Evolutionary conservation across 148 eudicot genomes (phyloP).

Genomic region (Diospyros lotus): DNA sequence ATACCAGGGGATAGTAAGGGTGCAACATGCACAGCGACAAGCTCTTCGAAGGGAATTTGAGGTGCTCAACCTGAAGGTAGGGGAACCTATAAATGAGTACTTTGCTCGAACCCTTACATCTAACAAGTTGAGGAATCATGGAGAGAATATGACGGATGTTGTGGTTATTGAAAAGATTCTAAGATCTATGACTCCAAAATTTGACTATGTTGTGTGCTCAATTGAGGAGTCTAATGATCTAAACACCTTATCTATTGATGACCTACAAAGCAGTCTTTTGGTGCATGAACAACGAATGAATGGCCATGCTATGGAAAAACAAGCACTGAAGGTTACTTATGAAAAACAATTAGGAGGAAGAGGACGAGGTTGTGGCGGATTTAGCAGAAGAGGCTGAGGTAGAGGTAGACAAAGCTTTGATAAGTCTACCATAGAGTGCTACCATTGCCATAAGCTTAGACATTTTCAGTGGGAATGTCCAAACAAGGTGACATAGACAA

Average conservation of each 20-base stretch:
- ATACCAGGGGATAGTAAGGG: background rate
- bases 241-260: background rate
- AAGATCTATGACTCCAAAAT: conserved; percentile 5
- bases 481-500: background rate
- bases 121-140: background rate
- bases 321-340: background rate
- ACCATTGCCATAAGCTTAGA: background rate
- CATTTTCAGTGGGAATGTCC: background rate
- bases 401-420: background rate
- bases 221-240: background rate
- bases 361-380: background rate
- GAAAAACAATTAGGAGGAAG: background rate
- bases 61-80: background rate
- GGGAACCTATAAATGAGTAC: background rate
- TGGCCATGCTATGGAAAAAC: background rate
- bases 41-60: conserved; percentile 1
- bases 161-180: conserved; percentile 2
- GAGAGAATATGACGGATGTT: background rate
- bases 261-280: background rate
- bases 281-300: background rate
- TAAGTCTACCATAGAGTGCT: background rate
- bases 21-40: background rate
- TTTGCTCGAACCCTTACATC: background rate
- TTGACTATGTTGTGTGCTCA: background rate
- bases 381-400: background rate